Base-by-base conservation (phyloP, 305 asterid species). In the Fraxinus dipetala region DNA sequence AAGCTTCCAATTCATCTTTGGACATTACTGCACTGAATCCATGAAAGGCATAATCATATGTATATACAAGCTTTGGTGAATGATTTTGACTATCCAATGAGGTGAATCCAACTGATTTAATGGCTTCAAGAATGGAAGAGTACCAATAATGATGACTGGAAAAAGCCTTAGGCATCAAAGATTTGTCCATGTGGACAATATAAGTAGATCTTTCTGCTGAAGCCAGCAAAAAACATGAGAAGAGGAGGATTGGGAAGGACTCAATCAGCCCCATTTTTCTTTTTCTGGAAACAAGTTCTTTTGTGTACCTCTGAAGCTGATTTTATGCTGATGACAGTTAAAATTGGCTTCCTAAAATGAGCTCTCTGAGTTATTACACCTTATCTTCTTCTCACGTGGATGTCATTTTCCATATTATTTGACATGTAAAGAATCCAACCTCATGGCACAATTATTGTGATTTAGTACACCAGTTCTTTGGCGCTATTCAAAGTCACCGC, bases 131-230 rank as follows among this genome's bases (percentile, higher is more conserved):
- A n/a, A 78, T 54, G 84, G 90, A 87, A 32, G 90, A 83, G 36
- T 87, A 89, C 90, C 90, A 87, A 9, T 79, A 76, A 32, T 80
- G 86, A 84, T 85, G 89, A 18, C 69, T 79, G 56, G 86, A 75
- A 11, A 87, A 86, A 20, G 87, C 59, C 16, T 78, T 86, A 1
- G 92, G 92, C 90, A 89, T 89, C 80, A 76, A 22, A 2, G 86
- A 78, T 76, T 63, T 79, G 76, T 83, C 86, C 86, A 83, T 83
- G 24, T 83, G 89, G 67, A 88, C 82, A 51, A 88, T 86, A 38
- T 83, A 88, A 7, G 76, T 75, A 0, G 80, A 75, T 82, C 83
- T 84, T 35, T 81, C 22, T 26, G 85, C 84, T n/a, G 56, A 81
- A 72, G 45, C 82, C n/a, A 67, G 7, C 1, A 77, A 74, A 82